phyloP scores from a whole-genome alignment of 2,329 filamentous ascomycete species.

The Beauveria bassiana region DNA sequence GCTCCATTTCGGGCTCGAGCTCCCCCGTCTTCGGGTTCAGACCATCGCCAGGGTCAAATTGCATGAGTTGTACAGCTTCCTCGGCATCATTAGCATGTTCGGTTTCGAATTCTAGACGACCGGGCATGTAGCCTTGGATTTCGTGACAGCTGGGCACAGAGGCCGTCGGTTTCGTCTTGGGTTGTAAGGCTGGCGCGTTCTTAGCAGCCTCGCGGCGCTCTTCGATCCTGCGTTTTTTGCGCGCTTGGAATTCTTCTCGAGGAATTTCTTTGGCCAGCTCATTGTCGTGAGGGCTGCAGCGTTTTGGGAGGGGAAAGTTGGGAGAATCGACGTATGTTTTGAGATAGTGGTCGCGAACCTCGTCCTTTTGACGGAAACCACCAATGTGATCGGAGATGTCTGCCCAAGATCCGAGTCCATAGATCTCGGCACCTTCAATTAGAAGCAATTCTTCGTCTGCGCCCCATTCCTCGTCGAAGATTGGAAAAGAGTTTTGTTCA shows the following conservation, averaged over 20 bases:
- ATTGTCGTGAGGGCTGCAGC: constrained; percentile 76
- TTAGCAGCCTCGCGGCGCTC: constrained; percentile 82
- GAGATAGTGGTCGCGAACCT: constrained; percentile 91
- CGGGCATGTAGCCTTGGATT: constrained; percentile 97
- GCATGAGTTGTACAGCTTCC: constrained; percentile 96
- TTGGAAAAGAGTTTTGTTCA: constrained; percentile 96
- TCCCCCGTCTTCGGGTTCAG: constrained; percentile 77
- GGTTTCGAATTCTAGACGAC: constrained; percentile 92
- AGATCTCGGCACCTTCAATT: constrained; percentile 90
- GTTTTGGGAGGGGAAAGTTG: constrained; percentile 77
- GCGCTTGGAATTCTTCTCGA: constrained; percentile 84
- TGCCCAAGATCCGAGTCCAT: constrained; percentile 93
- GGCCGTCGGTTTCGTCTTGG: constrained; percentile 92
- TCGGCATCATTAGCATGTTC: constrained; percentile 97
- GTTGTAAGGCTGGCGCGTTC: constrained; percentile 71
- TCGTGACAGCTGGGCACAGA: constrained; percentile 95
- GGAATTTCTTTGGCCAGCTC: constrained; percentile 72
- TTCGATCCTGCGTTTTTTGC: constrained; percentile 91
- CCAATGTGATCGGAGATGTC: constrained; percentile 98
- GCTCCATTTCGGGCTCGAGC: constrained; percentile 89
- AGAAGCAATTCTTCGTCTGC: constrained; percentile 94
- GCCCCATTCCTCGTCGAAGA: constrained; percentile 91
- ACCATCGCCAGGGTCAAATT: constrained; percentile 93
- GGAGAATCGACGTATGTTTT: constrained; percentile 77
- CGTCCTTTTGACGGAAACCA: constrained; percentile 87